Evolutionary conservation across 2,329 filamentous ascomycete species (phyloP).

Genomic region (Phaeomoniella chlamydospora): DNA sequence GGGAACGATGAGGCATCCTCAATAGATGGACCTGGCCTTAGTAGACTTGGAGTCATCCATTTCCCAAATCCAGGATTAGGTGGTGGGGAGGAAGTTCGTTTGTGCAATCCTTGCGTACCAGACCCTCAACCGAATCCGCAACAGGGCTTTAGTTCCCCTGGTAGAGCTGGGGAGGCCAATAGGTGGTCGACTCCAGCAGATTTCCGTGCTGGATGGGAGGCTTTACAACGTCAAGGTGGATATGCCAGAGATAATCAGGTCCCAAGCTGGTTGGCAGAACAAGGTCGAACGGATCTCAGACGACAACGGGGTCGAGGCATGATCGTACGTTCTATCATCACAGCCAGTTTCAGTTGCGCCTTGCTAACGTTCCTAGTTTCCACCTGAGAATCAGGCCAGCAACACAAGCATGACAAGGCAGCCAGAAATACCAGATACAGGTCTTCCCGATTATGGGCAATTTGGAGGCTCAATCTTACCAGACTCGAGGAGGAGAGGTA

Average conservation of each 20-base stretch:
- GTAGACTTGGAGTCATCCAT: constrained; percentile 2
- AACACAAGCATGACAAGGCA: neutral
- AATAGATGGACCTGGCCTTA: too few relatives aligned
- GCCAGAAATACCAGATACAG: constrained; percentile 3
- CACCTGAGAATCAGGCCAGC: neutral
- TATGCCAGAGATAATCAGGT: constrained; percentile 1
- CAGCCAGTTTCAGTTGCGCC: neutral
- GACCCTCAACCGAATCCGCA: constrained; percentile 50
- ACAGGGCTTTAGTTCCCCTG: constrained; percentile 13
- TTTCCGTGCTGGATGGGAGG: constrained; percentile 5
- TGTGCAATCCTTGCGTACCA: constrained; percentile 61
- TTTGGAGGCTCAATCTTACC: constrained; percentile 3
- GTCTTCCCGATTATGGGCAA: constrained; percentile 6
- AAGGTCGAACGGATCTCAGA: constrained; percentile 5
- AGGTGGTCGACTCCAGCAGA: neutral
- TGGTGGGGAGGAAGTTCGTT: constrained; percentile 52
- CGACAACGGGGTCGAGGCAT: constrained; percentile 7
- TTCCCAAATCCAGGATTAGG: constrained; percentile 36
- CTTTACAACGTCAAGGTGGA: constrained; percentile 4
- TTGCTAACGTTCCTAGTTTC: neutral
- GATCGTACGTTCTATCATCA: constrained; percentile 6
- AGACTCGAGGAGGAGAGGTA: neutral
- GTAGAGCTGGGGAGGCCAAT: neutral
- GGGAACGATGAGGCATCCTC: constrained; percentile 24
- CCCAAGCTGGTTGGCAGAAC: neutral